phyloP scores from a whole-genome alignment of 192 early-diverging fungal species.

The Haplosporangium gracile region DNA sequence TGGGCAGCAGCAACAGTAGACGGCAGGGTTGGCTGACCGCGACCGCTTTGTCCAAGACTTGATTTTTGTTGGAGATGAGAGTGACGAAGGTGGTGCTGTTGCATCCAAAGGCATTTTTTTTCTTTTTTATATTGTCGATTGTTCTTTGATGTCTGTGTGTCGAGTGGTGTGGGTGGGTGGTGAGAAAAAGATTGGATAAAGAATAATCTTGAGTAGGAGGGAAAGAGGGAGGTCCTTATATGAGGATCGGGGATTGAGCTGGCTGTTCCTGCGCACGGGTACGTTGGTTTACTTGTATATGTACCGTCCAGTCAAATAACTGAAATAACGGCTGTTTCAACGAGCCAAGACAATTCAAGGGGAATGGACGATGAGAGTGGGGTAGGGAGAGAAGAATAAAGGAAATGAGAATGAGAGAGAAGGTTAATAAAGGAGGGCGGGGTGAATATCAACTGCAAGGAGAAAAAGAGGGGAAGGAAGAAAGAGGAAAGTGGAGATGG shows the following conservation, averaged over 20 bases:
- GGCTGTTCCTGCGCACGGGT: too few relatives aligned
- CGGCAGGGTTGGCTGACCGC: neutral
- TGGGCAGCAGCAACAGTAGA: constrained; percentile 36
- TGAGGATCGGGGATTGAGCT: neutral
- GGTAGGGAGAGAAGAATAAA: neutral
- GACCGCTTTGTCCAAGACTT: neutral
- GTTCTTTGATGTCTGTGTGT: neutral
- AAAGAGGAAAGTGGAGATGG: neutral
- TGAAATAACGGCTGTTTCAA: neutral
- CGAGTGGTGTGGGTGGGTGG: neutral
- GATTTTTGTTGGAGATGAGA: neutral
- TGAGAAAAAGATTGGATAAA: neutral
- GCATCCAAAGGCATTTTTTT: neutral
- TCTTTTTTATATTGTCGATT: neutral
- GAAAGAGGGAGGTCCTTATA: neutral
- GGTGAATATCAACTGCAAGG: neutral
- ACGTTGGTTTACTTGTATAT: neutral
- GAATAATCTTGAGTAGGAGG: neutral
- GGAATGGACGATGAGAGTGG: neutral
- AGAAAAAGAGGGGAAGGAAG: neutral
- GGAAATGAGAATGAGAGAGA: neutral
- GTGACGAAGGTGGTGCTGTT: neutral
- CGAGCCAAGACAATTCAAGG: constrained; percentile 4
- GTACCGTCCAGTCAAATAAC: neutral
- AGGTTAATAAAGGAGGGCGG: neutral